These are phyloP conservation scores for Tricholoma sp. DNA, from an alignment of 768 basidiomycete species.

Conservation along the genomic window DNA sequence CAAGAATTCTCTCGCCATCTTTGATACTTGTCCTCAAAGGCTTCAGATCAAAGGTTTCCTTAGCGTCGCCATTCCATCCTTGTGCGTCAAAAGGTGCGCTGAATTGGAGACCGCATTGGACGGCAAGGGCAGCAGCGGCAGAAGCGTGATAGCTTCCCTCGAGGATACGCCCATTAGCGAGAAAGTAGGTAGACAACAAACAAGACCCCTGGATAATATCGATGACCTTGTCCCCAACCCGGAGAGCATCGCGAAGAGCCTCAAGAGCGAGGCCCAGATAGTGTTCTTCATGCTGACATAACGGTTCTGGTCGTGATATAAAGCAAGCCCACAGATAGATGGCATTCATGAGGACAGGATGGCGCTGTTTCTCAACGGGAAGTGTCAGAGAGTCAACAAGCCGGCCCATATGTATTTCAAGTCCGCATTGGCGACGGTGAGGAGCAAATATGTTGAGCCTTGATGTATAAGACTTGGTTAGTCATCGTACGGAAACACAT, in stretches of 20 bases:
- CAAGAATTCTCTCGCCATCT: conserved; percentile 65
- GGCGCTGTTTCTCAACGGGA: conserved; percentile 56
- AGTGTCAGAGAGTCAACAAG: conserved; percentile 56
- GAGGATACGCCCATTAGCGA: conserved; percentile 70
- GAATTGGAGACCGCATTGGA: conserved; percentile 69
- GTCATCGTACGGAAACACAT: conserved; percentile 5
- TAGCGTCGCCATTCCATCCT: conserved; percentile 27
- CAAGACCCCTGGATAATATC: conserved; percentile 78
- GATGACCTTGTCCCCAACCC: conserved; percentile 46
- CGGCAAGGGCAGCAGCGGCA: conserved; percentile 65
- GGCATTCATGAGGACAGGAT: conserved; percentile 74
- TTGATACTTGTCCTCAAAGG: conserved; percentile 55
- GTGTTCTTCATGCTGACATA: conserved; percentile 67
- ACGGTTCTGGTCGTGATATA: conserved; percentile 64
- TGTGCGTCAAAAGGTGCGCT: conserved; percentile 26
- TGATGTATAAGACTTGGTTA: conserved; percentile 10
- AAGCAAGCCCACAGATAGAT: conserved; percentile 84
- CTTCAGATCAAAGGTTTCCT: conserved; percentile 43
- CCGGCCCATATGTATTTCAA: conserved; percentile 64
- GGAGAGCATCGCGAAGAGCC: conserved; percentile 58
- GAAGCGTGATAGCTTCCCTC: conserved; percentile 78
- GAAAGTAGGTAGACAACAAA: conserved; percentile 69
- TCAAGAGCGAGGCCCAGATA: conserved; percentile 65
- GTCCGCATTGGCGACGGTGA: conserved; percentile 69
- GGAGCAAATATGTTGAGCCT: conserved; percentile 75